Conservation (phyloP, 1,139 yeast species). For the Hemisphaericaspora lyxosophila region DNA sequence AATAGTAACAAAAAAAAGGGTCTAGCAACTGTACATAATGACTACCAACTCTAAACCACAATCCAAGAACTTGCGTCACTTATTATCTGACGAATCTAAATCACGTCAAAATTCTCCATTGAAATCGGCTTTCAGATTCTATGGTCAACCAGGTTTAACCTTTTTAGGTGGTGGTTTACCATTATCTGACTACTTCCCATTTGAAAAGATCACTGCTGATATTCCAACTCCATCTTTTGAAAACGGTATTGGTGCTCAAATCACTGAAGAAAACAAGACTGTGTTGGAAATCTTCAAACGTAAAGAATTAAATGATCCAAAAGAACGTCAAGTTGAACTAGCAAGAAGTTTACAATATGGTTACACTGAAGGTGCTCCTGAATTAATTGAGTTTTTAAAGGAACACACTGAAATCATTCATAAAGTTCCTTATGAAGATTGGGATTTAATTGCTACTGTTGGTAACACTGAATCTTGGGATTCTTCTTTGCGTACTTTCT, state of each 20-base stretch:
- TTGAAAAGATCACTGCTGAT: conserved; percentile 68
- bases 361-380: conserved; percentile 74
- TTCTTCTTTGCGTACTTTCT: conserved; percentile 75
- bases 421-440: conserved; percentile 63
- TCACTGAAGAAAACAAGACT: conserved; percentile 52
- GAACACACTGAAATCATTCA: conserved; percentile 79
- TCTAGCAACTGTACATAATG: too few relatives aligned
- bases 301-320: conserved; percentile 31
- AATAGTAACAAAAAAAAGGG: too few relatives aligned
- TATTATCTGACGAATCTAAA: conserved; percentile 75
- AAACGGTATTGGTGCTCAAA: conserved; percentile 70
- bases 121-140: conserved; percentile 81
- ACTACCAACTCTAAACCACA: conserved; percentile 15
- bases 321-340: conserved; percentile 62
- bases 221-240: conserved; percentile 77
- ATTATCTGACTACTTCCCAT: conserved; percentile 85
- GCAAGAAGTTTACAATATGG: conserved; percentile 93
- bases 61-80: conserved; percentile 71
- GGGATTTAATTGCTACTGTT: conserved; percentile 56
- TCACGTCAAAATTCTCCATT: conserved; percentile 77
- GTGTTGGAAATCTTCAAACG: conserved; percentile 46
- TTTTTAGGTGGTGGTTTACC: conserved; percentile 97
- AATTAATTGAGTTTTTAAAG: conserved; percentile 61
- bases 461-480: conserved; percentile 95
- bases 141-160: conserved; percentile 69